These are phyloP conservation scores for Fragaria vesca DNA, from an alignment of 306 rosid genomes.

Conservation along the genomic window DNA sequence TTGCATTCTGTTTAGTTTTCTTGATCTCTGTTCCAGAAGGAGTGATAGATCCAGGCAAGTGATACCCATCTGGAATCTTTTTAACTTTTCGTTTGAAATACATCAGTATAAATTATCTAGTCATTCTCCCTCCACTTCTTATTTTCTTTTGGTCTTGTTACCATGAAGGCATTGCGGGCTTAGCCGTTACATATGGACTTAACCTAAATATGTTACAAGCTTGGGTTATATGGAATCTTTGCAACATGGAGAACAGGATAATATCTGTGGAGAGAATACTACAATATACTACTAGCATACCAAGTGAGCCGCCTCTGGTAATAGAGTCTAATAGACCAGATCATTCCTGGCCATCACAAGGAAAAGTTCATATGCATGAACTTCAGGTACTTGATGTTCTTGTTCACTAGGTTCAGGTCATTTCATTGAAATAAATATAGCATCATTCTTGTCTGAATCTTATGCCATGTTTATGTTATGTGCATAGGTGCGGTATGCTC, in stretches of 20 bases:
- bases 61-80: background rate
- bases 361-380: constrained; percentile 67
- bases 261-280: constrained; percentile 85
- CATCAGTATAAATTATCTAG: background rate
- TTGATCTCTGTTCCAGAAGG: constrained; percentile 59
- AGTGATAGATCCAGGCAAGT: constrained; percentile 56
- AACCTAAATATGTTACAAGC: constrained; percentile 53
- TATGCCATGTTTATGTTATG: constrained; percentile 3
- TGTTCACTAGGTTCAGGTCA: background rate
- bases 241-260: constrained; percentile 70
- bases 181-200: constrained; percentile 84
- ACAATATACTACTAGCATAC: constrained; percentile 61
- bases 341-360: constrained; percentile 64
- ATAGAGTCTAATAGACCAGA: constrained; percentile 54
- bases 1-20: constrained; percentile 51
- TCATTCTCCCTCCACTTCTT: background rate
- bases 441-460: background rate
- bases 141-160: background rate
- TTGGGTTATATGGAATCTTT: constrained; percentile 46
- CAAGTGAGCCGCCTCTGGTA: constrained; percentile 78
- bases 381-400: constrained; percentile 50
- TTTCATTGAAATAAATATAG: background rate
- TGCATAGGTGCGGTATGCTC: constrained; percentile 75
- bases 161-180: constrained; percentile 68
- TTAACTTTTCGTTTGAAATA: background rate